Conservation (phyloP, 1,284 basidiomycete species). For the Tremellales sp. region DNA sequence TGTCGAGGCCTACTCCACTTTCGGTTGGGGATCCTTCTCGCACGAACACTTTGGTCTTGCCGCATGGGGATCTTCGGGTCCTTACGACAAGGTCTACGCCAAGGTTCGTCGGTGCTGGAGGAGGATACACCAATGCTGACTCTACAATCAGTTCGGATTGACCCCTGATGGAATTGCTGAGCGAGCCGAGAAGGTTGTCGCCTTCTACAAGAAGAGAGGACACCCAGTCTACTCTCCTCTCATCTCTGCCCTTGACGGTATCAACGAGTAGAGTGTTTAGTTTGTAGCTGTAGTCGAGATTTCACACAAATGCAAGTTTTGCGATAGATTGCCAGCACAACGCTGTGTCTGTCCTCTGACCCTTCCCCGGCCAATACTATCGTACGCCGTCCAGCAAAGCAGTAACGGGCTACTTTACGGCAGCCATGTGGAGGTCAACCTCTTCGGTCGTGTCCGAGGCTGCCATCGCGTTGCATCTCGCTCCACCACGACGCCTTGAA, state of each 20-base stretch:
- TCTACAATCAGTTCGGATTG: constrained; percentile 60
- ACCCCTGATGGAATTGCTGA: constrained; percentile 69
- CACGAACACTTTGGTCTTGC: constrained; percentile 82
- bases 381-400: too few species aligned
- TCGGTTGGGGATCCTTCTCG: constrained; percentile 80
- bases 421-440: too few species aligned
- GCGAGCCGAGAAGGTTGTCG: constrained; percentile 77
- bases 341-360: too few species aligned
- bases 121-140: background rate
- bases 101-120: constrained; percentile 48
- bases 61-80: constrained; percentile 83
- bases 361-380: too few species aligned
- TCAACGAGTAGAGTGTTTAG: constrained; percentile 22
- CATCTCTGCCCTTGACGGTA: constrained; percentile 50
- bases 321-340: too few species aligned
- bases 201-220: constrained; percentile 80
- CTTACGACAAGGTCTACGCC: constrained; percentile 83
- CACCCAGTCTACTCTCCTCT: constrained; percentile 72
- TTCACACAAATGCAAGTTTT: background rate
- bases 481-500: too few species aligned
- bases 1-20: constrained; percentile 73
- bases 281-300: background rate
- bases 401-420: too few species aligned
- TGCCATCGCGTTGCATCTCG: too few species aligned
- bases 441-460: too few species aligned